Percentiles rank a stretch among this genome's conserved stretches.
Evolutionary conservation across 2,329 filamentous ascomycete genomes (phyloP).

Genomic region (Fusarium odoratissimum): DNA sequence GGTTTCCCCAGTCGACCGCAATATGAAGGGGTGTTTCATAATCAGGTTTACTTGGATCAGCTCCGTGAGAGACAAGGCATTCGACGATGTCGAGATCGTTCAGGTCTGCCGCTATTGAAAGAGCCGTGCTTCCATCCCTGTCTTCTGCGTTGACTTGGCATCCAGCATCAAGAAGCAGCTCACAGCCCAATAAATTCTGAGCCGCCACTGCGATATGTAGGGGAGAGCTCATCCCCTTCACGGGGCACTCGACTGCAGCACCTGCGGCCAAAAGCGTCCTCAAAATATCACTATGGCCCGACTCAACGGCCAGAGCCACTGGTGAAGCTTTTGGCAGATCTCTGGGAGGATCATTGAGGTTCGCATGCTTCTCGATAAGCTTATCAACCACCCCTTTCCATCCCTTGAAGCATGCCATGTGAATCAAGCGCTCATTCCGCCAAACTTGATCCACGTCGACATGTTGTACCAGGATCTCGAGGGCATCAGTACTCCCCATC

Average conservation of each 20-base stretch:
- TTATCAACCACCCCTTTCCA: slow-evolving; percentile 25
- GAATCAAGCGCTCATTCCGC: slow-evolving; percentile 23
- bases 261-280: slow-evolving; percentile 24
- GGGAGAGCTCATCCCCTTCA: slow-evolving; percentile 4
- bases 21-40: slow-evolving; percentile 26
- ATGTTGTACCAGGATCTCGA: slow-evolving; percentile 26
- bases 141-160: slow-evolving; percentile 21
- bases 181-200: slow-evolving; percentile 18
- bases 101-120: slow-evolving; percentile 22
- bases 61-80: slow-evolving; percentile 21
- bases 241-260: slow-evolving; percentile 18
- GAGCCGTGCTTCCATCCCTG: slow-evolving; percentile 8
- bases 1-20: slow-evolving; percentile 23
- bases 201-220: slow-evolving; percentile 24
- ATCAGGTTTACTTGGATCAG: slow-evolving; percentile 22
- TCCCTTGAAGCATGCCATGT: slow-evolving; percentile 28
- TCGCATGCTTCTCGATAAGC: slow-evolving; percentile 24
- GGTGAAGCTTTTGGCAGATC: slow-evolving; percentile 29
- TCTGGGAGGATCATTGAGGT: slow-evolving; percentile 22
- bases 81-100: slow-evolving; percentile 12
- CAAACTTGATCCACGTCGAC: slow-evolving; percentile 26
- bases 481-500: slow-evolving; percentile 10
- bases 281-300: slow-evolving; percentile 14
- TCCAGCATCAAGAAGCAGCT: slow-evolving; percentile 20
- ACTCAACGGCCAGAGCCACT: slow-evolving; percentile 23